Evolutionary conservation across 2,329 filamentous ascomycete genomes (phyloP).

Genomic region (Sporothrix inflata): DNA sequence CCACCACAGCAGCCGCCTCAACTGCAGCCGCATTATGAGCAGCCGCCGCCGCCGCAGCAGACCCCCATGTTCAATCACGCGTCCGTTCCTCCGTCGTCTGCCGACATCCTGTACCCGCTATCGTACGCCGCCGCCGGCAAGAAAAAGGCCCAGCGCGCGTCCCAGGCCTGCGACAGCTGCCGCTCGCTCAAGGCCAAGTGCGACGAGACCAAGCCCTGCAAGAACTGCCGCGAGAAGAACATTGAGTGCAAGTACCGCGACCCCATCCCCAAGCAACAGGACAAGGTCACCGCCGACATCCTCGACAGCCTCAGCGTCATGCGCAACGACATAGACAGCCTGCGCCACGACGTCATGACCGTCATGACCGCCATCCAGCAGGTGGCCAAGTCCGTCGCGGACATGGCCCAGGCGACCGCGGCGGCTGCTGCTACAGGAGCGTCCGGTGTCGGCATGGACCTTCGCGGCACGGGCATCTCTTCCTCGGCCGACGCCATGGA

Average conservation of each 20-base stretch:
- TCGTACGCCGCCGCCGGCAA: constrained; percentile 52
- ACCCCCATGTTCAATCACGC: constrained; percentile 38
- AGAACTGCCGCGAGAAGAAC: constrained; percentile 85
- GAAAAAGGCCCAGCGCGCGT: constrained; percentile 67
- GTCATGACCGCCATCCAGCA: constrained; percentile 27
- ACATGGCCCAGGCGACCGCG: neutral
- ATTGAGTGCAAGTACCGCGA: constrained; percentile 87
- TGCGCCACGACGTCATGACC: constrained; percentile 42
- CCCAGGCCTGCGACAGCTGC: constrained; percentile 88
- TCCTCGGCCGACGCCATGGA: constrained; percentile 2
- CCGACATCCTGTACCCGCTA: constrained; percentile 48
- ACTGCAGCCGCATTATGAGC: constrained; percentile 5
- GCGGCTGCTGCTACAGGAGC: neutral
- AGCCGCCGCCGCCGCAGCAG: constrained; percentile 41
- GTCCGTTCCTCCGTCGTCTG: constrained; percentile 38
- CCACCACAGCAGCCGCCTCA: constrained; percentile 38
- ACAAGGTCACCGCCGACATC: constrained; percentile 64
- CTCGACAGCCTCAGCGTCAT: constrained; percentile 53
- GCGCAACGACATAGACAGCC: constrained; percentile 32
- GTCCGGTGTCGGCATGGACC: neutral
- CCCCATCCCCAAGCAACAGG: constrained; percentile 83
- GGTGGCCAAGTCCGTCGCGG: neutral
- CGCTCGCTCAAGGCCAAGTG: constrained; percentile 88
- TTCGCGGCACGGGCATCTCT: neutral
- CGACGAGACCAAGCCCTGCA: constrained; percentile 81